Evolutionary conservation across 164 flowering plant genomes (phyloP), one percentile per base, ranked within the genome.

Genomic region (Brasenia schreberi): DNA sequence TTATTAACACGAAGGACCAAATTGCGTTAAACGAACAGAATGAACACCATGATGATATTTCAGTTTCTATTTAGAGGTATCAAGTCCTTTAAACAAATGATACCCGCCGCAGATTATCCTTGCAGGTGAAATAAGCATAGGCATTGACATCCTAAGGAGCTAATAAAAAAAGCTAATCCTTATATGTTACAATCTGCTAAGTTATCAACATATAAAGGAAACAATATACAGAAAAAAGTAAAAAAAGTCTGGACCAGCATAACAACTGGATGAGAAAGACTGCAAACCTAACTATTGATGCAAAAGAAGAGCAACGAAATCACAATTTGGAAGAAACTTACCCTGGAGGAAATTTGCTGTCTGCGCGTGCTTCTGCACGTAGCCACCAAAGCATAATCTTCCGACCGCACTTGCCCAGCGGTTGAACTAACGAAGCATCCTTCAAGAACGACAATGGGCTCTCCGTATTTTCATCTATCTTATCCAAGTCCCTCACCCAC

Each of bases 301-400:
- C 53, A 45, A 45, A 45, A 45, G 1, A 45, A 45, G 12, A 45
- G 11, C 53, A 45, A 45, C 12, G 53, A 45, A 12, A 6, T 1
- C 11, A 12, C 11, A 12, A 45, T 12, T 7, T 7, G 23, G 7
- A 63, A 17, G 18, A 67, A 68, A 33, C 87, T 81, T 52, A 91
- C 99, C 97, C 81, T 12, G 90, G 71, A 71, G 99, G 97, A 64
- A 91, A 94, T 72, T 87, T 94, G 88, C 99, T 89, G 71, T 94
- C 97, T 9, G 87, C 70, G 43, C 96, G 92, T 61, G 99, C 99
- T 79, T 94, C 99, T 69, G 85, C 96, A 33, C 99, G 95, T 12
- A 94, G 87, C 99, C 99, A 94, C 99, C 99, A 94, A 6, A 91
- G 77, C 84, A 94, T 12, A 77, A 94, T 83, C 77, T 91, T 88